These are phyloP conservation scores for Aspergillus steynii DNA, from an alignment of 495 filamentous ascomycete species.

Conservation along the genomic window DNA sequence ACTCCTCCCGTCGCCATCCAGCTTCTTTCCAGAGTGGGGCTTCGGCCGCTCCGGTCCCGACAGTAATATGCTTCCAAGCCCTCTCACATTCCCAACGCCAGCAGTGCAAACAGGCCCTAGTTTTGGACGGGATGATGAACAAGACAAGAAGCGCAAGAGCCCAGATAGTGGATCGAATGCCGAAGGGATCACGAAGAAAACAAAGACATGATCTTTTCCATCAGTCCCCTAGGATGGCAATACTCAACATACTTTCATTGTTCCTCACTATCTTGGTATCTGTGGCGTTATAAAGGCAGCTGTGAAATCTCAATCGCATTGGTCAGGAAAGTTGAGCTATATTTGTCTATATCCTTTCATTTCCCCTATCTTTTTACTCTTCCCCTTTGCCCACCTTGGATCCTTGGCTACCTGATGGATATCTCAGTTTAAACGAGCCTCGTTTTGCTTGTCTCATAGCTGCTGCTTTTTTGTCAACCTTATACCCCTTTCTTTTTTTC, in stretches of 20 bases:
- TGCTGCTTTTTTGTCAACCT: constrained; percentile 7
- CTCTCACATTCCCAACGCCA: constrained; percentile 88
- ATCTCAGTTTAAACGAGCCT: background rate
- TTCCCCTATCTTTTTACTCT: constrained; percentile 9
- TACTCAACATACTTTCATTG: constrained; percentile 9
- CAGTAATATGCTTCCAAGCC: constrained; percentile 83
- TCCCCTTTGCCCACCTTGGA: background rate
- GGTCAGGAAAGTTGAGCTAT: constrained; percentile 1
- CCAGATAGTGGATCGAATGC: constrained; percentile 45
- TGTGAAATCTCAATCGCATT: constrained; percentile 10
- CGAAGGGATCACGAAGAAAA: constrained; percentile 46
- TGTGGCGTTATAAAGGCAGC: constrained; percentile 19
- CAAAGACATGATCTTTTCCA: constrained; percentile 41
- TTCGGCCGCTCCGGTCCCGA: constrained; percentile 63
- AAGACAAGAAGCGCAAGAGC: constrained; percentile 55
- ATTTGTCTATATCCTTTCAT: constrained; percentile 10
- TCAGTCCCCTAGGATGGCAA: constrained; percentile 10
- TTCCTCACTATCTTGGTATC: constrained; percentile 19
- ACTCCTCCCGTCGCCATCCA: constrained; percentile 81
- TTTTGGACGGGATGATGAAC: constrained; percentile 61
- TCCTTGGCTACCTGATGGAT: background rate
- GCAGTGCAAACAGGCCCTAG: constrained; percentile 69
- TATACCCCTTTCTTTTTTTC: constrained; percentile 25
- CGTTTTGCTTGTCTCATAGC: constrained; percentile 1
- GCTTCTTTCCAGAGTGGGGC: constrained; percentile 92